Evolutionary conservation across 108 stramenopile genomes (phyloP).

Genomic region (Fistulifera solaris): DNA sequence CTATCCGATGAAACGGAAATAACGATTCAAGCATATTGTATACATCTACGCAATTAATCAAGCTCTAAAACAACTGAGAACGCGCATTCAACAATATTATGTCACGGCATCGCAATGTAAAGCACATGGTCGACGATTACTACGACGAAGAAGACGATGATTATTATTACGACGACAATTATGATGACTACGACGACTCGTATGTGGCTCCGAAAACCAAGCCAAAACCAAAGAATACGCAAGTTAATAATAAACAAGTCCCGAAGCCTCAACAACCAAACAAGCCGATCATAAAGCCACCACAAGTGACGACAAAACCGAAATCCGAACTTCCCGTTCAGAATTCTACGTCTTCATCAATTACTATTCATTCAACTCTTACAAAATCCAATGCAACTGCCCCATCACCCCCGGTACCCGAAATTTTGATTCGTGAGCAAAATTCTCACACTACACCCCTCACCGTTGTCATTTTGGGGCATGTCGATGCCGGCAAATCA

Average conservation of each 20-base stretch:
- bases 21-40: too few species aligned
- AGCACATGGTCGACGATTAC: slow-evolving; percentile 64
- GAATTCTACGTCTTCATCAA: not conserved
- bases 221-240: not conserved
- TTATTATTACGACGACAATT: slow-evolving; percentile 50
- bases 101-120: slow-evolving; percentile 73
- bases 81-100: slow-evolving; percentile 23
- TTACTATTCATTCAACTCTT: not conserved
- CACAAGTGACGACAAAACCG: slow-evolving; percentile 9
- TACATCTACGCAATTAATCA: too few species aligned
- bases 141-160: slow-evolving; percentile 60
- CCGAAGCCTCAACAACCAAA: slow-evolving; percentile 11
- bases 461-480: slow-evolving; percentile 52
- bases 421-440: not conserved
- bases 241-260: not conserved
- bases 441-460: slow-evolving; percentile 4
- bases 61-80: too few species aligned
- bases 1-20: too few species aligned
- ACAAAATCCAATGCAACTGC: slow-evolving; percentile 1
- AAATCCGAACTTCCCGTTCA: not conserved
- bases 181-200: slow-evolving; percentile 35
- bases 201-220: slow-evolving; percentile 7
- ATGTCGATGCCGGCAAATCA: slow-evolving; percentile 92
- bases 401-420: not conserved
- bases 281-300: slow-evolving; percentile 6